A percentile compares a stretch with the other conserved stretches of the same genome.
phyloP scores from a whole-genome alignment of 2,329 filamentous ascomycete genomes.

The Furcasterigmium sp. region DNA sequence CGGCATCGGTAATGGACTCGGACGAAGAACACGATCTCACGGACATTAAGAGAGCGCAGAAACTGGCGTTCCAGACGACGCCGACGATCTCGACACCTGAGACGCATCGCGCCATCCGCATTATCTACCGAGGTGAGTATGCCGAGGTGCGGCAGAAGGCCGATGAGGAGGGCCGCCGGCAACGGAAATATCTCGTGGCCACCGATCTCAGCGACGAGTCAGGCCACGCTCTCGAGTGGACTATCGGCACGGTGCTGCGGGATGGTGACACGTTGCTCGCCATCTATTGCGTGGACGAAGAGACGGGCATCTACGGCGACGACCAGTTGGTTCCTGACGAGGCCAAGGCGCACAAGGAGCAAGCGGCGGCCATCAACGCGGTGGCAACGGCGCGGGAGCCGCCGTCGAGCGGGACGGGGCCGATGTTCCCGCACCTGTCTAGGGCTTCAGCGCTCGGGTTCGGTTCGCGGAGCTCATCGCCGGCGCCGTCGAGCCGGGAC shows the following conservation, averaged over 20 bases:
- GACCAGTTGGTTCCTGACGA: constrained; percentile 64
- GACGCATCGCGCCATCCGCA: constrained; percentile 76
- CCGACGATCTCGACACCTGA: constrained; percentile 71
- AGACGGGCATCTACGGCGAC: constrained; percentile 53
- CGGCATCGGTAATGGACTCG: constrained; percentile 62
- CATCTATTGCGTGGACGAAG: constrained; percentile 91
- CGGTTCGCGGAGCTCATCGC: constrained; percentile 33
- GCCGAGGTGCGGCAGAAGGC: constrained; percentile 69
- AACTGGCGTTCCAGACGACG: constrained; percentile 74
- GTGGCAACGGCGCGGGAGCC: constrained; percentile 41
- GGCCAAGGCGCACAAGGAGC: constrained; percentile 68
- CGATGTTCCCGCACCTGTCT: constrained; percentile 22
- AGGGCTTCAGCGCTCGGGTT: constrained; percentile 29
- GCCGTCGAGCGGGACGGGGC: constrained; percentile 16
- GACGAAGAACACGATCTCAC: constrained; percentile 81
- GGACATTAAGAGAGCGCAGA: constrained; percentile 84
- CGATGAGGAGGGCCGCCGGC: constrained; percentile 69
- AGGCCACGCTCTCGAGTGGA: constrained; percentile 94
- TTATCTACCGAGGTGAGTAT: constrained; percentile 87
- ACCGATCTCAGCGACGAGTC: constrained; percentile 93
- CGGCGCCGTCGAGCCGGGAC: constrained; percentile 42
- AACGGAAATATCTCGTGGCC: constrained; percentile 91
- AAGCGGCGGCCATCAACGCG: constrained; percentile 64
- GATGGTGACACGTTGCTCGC: constrained; percentile 92
- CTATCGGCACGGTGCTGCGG: constrained; percentile 87